Percentiles rank a stretch among this genome's conserved stretches.
phyloP scores from a whole-genome alignment of 2,329 filamentous ascomycete species.

The Chrysoporthe austroafricana region DNA sequence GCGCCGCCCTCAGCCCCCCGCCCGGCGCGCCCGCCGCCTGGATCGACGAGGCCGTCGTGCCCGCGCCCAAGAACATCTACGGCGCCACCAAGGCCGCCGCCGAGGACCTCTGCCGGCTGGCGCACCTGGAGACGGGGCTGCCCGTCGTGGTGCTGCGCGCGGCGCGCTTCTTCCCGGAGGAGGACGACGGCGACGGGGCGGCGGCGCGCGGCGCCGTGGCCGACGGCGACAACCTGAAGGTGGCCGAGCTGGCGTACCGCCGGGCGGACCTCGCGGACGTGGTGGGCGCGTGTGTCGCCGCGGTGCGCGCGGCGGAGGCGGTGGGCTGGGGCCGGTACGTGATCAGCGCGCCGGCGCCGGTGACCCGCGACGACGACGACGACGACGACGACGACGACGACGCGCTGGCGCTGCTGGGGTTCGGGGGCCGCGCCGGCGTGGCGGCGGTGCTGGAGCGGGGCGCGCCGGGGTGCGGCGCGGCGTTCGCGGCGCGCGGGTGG shows the following conservation, averaged over 20 bases:
- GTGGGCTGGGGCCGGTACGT: constrained; percentile 47
- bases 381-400: constrained; percentile 31
- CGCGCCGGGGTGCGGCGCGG: constrained; percentile 35
- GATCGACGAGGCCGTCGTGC: constrained; percentile 47
- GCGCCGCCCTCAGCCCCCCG: constrained; percentile 43
- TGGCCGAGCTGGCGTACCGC: constrained; percentile 51
- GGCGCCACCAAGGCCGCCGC: constrained; percentile 53
- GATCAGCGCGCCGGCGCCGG: constrained; percentile 49
- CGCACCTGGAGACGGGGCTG: constrained; percentile 44
- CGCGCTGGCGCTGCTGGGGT: constrained; percentile 40
- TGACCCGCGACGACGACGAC: constrained; percentile 34
- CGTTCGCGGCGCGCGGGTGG: constrained; percentile 43
- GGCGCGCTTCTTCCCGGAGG: constrained; percentile 53
- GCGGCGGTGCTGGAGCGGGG: constrained; percentile 18
- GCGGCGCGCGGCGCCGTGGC: constrained; percentile 38
- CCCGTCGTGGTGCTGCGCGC: constrained; percentile 50
- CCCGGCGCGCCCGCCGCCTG: constrained; percentile 42
- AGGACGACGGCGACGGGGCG: constrained; percentile 48
- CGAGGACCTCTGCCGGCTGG: constrained; percentile 50
- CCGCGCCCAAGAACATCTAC: constrained; percentile 53
- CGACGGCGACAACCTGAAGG: constrained; percentile 49
- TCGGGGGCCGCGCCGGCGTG: constrained; percentile 39
- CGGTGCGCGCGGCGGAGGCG: constrained; percentile 35
- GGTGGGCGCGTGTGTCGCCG: constrained; percentile 46
- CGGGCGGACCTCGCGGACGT: constrained; percentile 50